Percentiles rank a stretch among this genome's conserved stretches.
phyloP scores from a whole-genome alignment of 164 flowering plant genomes.

The Stephania yunnanensis region DNA sequence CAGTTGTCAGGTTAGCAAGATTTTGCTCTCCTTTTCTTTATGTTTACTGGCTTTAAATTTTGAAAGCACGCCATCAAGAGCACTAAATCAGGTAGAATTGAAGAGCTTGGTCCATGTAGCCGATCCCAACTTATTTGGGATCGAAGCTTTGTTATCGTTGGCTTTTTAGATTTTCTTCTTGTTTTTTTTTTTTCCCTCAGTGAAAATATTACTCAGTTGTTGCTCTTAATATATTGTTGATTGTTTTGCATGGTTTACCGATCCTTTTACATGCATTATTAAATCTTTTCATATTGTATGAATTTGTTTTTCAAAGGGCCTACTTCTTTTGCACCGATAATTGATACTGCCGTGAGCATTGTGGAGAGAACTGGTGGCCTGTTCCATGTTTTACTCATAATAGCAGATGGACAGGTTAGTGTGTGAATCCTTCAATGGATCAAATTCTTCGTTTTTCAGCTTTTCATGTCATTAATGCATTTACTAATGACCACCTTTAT shows the following conservation, averaged over 20 bases:
- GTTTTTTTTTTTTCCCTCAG: neutral
- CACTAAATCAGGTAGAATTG: too few species aligned
- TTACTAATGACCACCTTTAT: neutral
- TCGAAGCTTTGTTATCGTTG: too few species aligned
- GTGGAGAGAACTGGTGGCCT: slow-evolving; percentile 68
- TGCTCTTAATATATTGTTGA: neutral
- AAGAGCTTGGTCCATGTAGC: too few species aligned
- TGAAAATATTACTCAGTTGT: neutral
- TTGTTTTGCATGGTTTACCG: neutral
- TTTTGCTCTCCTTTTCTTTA: neutral
- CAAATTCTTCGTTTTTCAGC: neutral
- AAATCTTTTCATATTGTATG: neutral
- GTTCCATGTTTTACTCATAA: slow-evolving; percentile 63
- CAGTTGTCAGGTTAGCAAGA: slow-evolving; percentile 43
- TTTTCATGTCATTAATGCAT: neutral
- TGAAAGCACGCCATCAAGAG: too few species aligned
- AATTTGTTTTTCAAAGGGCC: slow-evolving; percentile 44
- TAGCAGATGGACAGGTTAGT: slow-evolving; percentile 73
- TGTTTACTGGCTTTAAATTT: neutral
- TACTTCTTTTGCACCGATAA: slow-evolving; percentile 66
- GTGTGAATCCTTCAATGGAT: neutral
- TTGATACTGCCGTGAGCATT: slow-evolving; percentile 65
- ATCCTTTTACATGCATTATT: neutral
- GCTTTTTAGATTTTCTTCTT: neutral
- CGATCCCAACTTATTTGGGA: too few species aligned